Base-by-base conservation (phyloP, 1,284 basidiomycete species). In the Sutorius eximius region DNA sequence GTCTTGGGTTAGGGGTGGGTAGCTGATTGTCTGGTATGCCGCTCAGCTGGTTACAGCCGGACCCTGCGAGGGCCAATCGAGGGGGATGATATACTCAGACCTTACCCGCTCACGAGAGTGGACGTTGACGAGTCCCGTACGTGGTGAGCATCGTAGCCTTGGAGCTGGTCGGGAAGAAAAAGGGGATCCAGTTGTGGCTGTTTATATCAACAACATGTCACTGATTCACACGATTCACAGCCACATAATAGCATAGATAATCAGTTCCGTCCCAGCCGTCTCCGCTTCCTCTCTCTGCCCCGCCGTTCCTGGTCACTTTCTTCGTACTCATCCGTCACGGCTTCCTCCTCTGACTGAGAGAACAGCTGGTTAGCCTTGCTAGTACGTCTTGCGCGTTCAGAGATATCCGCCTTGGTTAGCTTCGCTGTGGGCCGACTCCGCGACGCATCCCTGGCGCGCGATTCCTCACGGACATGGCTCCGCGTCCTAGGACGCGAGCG, bases 21-120 rank as follows among this genome's bases (percentile, higher is more conserved):
- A 29, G 56, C 59, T 51, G 56, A 53, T 71, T 56, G n/a, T 62
- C 70, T 71, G 71, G 66, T 71, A 69, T 68, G 64, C 37, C 59
- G 59, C 59, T 53, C 69, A 56, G 67, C 58, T 55, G 60, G 43
- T 69, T 60, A 71, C 61, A 60, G 53, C 68, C 49, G 60, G 69
- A 58, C 70, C 45, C 68, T 29, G 69, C 68, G 24, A 69, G 63
- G 56, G 66, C 68, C 68, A n/a, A 69, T 69, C 69, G 13, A 58
- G 57, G 66, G 59, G 55, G 68, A 70, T 60, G 52, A 1, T 5
- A 70, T 57, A 45, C 71, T 71, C 68, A 72, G 70, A 69, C 70
- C 69, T 69, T 72, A 53, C 69, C 67, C 59, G 66, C 65, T 71
- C 67, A 72, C 59, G 52, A 71, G 7, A 32, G 27, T 5, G 41